Evolutionary conservation across 495 filamentous ascomycete genomes (phyloP).

Genomic region (Tetracladium setigerum): DNA sequence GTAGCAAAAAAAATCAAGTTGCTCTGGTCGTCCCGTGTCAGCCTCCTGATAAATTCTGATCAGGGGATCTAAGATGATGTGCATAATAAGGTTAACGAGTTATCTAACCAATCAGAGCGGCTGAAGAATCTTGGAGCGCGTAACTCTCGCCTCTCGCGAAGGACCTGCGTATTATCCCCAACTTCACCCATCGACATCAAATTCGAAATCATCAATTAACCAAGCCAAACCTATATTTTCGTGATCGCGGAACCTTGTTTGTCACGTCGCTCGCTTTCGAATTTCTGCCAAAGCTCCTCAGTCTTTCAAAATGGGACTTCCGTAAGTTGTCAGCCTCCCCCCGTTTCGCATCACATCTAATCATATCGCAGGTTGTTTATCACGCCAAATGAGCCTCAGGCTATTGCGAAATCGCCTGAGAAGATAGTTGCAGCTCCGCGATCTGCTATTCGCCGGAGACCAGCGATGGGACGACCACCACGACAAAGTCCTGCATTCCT

Average conservation of each 20-base stretch:
- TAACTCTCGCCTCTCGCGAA: neutral
- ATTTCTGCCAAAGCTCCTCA: neutral
- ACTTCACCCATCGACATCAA: conserved; percentile 11
- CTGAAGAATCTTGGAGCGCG: neutral
- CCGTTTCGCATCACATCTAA: conserved; percentile 26
- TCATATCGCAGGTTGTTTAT: conserved; percentile 39
- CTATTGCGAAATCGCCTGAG: conserved; percentile 41
- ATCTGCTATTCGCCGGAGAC: conserved; percentile 59
- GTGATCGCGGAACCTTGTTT: conserved; percentile 7
- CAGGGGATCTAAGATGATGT: too few relatives aligned
- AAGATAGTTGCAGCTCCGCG: conserved; percentile 48
- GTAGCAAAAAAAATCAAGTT: too few relatives aligned
- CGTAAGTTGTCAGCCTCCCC: conserved; percentile 48
- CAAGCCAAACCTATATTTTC: conserved; percentile 2
- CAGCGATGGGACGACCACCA: neutral
- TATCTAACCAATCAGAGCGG: too few relatives aligned
- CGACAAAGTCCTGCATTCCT: too few relatives aligned
- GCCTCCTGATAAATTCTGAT: too few relatives aligned
- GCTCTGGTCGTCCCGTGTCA: too few relatives aligned
- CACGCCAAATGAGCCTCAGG: conserved; percentile 47
- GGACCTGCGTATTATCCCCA: neutral
- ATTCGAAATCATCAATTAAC: conserved; percentile 6
- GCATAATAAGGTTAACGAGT: too few relatives aligned
- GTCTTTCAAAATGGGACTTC: conserved; percentile 62
- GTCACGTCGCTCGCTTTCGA: neutral